Conservation (phyloP, 306 rosid species). For the Malus domestica region DNA sequence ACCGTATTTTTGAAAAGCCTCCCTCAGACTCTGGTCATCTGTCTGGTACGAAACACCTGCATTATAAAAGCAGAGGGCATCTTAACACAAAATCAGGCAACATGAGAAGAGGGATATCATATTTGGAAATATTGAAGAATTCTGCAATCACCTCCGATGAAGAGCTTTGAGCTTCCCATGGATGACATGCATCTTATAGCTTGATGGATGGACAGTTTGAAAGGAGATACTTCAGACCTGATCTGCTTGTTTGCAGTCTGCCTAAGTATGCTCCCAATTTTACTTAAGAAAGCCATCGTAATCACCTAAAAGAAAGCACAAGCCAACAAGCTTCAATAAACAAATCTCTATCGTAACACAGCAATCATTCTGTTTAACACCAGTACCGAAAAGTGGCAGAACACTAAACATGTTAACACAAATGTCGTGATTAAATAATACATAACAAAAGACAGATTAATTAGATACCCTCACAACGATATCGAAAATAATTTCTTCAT, state of each 20-base stretch:
- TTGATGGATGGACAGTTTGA: constrained; percentile 46
- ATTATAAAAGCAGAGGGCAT: not conserved
- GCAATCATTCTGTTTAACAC: not conserved
- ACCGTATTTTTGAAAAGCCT: constrained; percentile 70
- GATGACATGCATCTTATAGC: constrained; percentile 63
- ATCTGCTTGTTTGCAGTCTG: constrained; percentile 43
- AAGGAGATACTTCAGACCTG: constrained; percentile 30
- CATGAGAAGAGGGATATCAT: not conserved
- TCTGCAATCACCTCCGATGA: constrained; percentile 65
- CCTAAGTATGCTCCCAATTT: constrained; percentile 61
- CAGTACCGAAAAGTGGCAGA: not conserved
- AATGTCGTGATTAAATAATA: not conserved
- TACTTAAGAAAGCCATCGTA: constrained; percentile 74
- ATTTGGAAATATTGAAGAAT: not conserved
- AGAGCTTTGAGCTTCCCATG: constrained; percentile 50
- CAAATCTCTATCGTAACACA: not conserved
- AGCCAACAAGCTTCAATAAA: not conserved
- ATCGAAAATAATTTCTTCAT: not conserved
- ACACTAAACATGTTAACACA: not conserved
- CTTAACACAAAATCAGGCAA: not conserved
- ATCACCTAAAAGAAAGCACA: constrained; percentile 23
- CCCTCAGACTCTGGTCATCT: constrained; percentile 61
- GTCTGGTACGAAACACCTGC: constrained; percentile 66
- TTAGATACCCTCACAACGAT: not conserved
- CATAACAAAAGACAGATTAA: not conserved